These are phyloP conservation scores for Musa balbisiana DNA, from an alignment of 202 grass and related monocot species.

Conservation along the genomic window DNA sequence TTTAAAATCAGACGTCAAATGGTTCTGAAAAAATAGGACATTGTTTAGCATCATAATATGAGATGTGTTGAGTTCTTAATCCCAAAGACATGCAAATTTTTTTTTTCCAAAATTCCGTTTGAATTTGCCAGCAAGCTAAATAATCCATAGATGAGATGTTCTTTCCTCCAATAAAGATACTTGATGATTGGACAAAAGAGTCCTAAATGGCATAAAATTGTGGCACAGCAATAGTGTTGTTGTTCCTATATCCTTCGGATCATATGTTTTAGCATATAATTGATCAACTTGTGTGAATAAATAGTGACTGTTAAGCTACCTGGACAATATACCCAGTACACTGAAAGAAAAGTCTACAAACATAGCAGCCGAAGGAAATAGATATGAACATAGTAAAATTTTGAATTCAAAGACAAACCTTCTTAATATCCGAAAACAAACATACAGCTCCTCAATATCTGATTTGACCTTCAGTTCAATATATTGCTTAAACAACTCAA, in stretches of 20 bases:
- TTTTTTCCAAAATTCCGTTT: not conserved
- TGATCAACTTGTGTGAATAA: too few species aligned
- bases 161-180: not conserved
- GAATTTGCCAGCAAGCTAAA: not conserved
- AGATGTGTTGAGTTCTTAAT: too few species aligned
- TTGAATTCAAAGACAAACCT: not conserved
- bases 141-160: not conserved
- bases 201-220: not conserved
- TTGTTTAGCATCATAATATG: too few species aligned
- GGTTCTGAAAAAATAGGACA: too few species aligned
- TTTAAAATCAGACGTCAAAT: too few species aligned
- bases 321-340: too few species aligned
- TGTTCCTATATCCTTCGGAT: too few species aligned
- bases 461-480: constrained; percentile 13
- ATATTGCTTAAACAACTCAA: constrained; percentile 15
- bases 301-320: too few species aligned
- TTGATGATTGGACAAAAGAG: not conserved
- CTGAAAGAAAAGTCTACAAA: too few species aligned
- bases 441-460: constrained; percentile 5
- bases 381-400: not conserved
- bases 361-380: not conserved
- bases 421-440: constrained; percentile 9
- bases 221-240: too few species aligned
- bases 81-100: too few species aligned
- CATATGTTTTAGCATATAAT: too few species aligned